phyloP scores from a whole-genome alignment of 345 rosid genomes.

The Dipteronia dyeriana region DNA sequence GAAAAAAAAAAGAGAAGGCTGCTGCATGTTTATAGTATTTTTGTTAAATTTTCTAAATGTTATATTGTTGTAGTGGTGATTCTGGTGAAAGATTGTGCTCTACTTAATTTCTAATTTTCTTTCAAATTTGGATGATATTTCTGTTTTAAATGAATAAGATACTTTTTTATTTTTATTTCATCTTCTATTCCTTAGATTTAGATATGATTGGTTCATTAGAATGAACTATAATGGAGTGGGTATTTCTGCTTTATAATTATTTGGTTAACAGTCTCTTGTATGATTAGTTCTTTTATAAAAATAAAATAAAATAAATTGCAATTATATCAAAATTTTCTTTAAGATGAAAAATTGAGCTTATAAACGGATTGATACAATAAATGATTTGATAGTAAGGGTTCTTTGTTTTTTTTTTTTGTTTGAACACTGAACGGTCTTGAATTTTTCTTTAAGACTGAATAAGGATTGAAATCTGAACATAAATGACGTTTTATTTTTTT shows the following conservation, averaged over 20 bases:
- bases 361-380: too few species aligned
- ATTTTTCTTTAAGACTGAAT: too few species aligned
- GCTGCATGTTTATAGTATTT: slow-evolving; percentile 37
- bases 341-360: too few species aligned
- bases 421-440: too few species aligned
- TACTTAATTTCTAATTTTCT: not conserved
- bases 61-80: not conserved
- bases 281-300: too few species aligned
- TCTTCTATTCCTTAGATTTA: too few species aligned
- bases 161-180: not conserved
- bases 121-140: not conserved
- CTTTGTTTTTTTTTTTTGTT: too few species aligned
- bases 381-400: too few species aligned
- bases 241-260: not conserved
- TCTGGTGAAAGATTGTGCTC: not conserved
- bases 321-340: too few species aligned
- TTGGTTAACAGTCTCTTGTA: not conserved
- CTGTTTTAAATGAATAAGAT: not conserved
- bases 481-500: too few species aligned
- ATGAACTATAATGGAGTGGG: not conserved
- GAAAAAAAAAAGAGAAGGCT: slow-evolving; percentile 9
- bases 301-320: too few species aligned
- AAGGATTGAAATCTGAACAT: too few species aligned
- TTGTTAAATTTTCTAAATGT: not conserved
- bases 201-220: not conserved